Percentiles rank a stretch among this genome's conserved stretches.
Conservation (phyloP, 345 rosid species). For the Eucalyptus rudis region DNA sequence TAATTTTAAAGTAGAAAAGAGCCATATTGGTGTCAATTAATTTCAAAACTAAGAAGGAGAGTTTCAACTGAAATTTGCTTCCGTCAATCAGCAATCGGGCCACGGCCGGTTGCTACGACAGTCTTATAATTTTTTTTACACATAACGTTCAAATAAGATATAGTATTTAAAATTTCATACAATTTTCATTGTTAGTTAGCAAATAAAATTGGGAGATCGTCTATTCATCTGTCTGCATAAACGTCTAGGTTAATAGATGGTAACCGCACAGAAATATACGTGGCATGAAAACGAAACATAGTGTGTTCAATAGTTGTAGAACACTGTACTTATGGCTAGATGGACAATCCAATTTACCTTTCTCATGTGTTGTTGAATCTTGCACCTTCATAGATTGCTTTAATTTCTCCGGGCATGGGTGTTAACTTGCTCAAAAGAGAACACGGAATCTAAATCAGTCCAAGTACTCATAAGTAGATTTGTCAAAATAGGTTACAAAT, state of each 20-base stretch:
- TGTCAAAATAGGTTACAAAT: fast-evolving
- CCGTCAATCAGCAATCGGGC: not conserved
- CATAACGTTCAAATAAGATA: no score
- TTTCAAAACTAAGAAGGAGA: not conserved
- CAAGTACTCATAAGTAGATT: not conserved
- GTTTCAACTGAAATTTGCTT: not conserved
- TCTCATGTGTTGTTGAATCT: not conserved
- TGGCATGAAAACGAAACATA: not conserved
- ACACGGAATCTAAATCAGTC: not conserved
- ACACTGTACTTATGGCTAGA: not conserved
- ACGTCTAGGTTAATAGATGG: fast-evolving
- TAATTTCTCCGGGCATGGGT: not conserved
- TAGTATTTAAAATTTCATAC: fast-evolving
- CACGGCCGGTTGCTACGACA: not conserved
- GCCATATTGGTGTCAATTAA: no score
- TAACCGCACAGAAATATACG: not conserved
- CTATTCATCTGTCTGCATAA: no score
- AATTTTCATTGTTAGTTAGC: no score
- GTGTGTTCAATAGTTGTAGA: not conserved
- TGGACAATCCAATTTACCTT: not conserved
- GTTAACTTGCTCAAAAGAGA: not conserved
- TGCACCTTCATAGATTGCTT: not conserved
- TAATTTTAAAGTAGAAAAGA: no score
- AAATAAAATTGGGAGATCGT: no score
- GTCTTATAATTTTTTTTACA: no score